These are phyloP conservation scores for Carpinus viminea DNA, from an alignment of 306 rosid genomes.

Conservation along the genomic window DNA sequence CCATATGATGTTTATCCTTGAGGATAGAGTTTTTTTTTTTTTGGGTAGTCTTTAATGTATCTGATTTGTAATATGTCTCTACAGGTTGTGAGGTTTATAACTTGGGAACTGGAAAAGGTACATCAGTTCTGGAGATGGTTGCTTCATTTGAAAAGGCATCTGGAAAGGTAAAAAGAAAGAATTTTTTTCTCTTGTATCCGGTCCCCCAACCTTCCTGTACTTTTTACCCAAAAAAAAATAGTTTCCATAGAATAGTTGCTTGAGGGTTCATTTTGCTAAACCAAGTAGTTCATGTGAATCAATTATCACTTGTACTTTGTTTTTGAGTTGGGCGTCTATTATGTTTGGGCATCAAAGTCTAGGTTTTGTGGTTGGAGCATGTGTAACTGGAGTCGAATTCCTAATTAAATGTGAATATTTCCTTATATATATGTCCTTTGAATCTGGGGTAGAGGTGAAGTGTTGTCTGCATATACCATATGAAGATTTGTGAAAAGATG, in stretches of 20 bases:
- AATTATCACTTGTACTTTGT: neutral
- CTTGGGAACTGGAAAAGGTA: slow-evolving; percentile 97
- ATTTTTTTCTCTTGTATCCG: neutral
- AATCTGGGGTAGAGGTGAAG: neutral
- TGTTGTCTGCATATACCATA: neutral
- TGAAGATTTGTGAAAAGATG: neutral
- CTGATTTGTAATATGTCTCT: neutral
- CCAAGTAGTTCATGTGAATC: neutral
- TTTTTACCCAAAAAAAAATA: neutral
- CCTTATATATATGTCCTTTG: neutral
- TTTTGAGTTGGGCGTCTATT: neutral
- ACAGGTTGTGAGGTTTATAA: slow-evolving; percentile 95
- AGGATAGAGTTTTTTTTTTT: neutral
- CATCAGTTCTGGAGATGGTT: slow-evolving; percentile 96
- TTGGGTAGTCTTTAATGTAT: neutral
- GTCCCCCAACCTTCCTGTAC: neutral
- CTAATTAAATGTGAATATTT: neutral
- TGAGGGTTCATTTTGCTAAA: slow-evolving; percentile 9
- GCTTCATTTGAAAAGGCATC: slow-evolving; percentile 89
- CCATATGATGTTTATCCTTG: neutral
- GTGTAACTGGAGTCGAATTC: neutral
- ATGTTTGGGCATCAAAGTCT: neutral
- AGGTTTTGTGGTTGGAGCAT: neutral
- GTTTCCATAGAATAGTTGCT: neutral
- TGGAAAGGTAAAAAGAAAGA: slow-evolving; percentile 61